Evolutionary conservation across 1,284 basidiomycete species (phyloP), one percentile per base, ranked within the genome.

Genomic region (Rhodotorula sp.): DNA sequence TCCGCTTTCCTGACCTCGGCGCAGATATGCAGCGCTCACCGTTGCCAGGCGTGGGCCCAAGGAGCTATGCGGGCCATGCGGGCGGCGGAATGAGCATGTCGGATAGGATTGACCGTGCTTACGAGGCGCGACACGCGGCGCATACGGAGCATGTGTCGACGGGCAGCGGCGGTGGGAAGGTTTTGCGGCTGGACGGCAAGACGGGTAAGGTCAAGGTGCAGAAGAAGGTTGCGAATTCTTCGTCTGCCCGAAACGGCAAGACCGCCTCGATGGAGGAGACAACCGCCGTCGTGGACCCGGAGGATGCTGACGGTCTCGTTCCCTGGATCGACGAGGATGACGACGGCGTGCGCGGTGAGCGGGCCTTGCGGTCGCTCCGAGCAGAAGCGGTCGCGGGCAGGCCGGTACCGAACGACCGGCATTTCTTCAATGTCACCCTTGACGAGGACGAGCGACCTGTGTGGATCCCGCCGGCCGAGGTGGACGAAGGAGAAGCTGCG

Each of bases 181-280:
- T 76, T 10, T 52, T 76, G 15, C 54, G 70, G 4, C 51, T 76
- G n/a, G 71, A 76, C 44, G 73, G 70, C 27, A 69, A 73, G 55
- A 59, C 70, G 67, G 52, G 64, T n/a, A 60, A 46, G 32, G 74
- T 74, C 59, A 71, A 73, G 53, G 73, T 74, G 9, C 68, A 74
- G 55, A 72, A 67, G 5, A 70, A 69, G 39, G 60, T 52, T 8
- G 44, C 27, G 15, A 54, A 54, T 30, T 53, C 61, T 8, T 30
- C 44, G 5, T 24, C 55, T 2, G 29, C 13, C 15, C 22, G 24
- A 17, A 32, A 39, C 5, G 53, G 32, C n/a, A 52, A 46, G 36
- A 36, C 46, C 11, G 34, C 29, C 22, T 11, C 32, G 6, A n/a
- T 61, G 27, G 53, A 61, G 36, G 60, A 64, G 27, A 66, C 64